These are phyloP conservation scores for Cadophora malorum DNA, from an alignment of 2,329 filamentous ascomycete genomes.

Conservation along the genomic window DNA sequence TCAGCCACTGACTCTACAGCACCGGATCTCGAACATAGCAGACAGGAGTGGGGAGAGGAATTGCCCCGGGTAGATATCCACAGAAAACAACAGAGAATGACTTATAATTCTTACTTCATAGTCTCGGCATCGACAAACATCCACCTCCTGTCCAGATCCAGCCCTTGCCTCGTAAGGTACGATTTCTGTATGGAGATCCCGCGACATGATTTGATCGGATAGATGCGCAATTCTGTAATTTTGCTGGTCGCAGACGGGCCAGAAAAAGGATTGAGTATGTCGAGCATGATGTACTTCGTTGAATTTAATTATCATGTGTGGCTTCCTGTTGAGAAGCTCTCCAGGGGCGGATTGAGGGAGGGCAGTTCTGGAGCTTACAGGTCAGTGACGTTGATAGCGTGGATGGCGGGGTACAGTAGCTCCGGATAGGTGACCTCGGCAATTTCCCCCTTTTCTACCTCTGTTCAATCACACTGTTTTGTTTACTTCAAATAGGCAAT, in stretches of 20 bases:
- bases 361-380: background rate
- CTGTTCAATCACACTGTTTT: background rate
- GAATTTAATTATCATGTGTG: background rate
- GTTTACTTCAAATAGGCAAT: background rate
- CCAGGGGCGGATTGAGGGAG: background rate
- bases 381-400: background rate
- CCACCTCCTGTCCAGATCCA: conserved; percentile 69
- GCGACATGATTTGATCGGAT: conserved; percentile 72
- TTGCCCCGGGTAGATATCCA: too few relatives aligned
- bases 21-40: too few relatives aligned
- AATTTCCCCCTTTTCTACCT: background rate
- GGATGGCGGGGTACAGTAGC: background rate
- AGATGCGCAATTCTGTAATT: conserved; percentile 55
- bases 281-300: conserved; percentile 14
- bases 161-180: conserved; percentile 59
- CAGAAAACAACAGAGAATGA: too few relatives aligned
- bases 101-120: conserved; percentile 18
- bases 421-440: background rate
- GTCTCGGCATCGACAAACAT: conserved; percentile 65
- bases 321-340: background rate
- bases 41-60: background rate
- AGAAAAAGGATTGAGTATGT: conserved; percentile 32
- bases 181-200: conserved; percentile 61
- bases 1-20: background rate
- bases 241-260: conserved; percentile 26